Conservation (phyloP, 371 early-diverging fungal genomes). For the Apophysomyces sp. region DNA sequence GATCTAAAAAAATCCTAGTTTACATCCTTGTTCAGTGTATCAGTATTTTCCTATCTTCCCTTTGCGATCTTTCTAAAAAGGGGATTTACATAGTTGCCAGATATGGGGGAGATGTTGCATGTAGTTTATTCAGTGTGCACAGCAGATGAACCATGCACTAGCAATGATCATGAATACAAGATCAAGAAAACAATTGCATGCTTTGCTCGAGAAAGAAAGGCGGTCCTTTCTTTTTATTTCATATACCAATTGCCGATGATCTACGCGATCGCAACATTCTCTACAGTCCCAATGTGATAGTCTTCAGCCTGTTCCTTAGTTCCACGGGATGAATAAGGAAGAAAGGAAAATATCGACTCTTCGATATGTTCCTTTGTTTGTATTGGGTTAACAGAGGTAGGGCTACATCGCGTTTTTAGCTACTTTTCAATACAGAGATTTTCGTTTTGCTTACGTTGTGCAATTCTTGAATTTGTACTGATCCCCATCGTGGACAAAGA, state of each 20-base stretch:
- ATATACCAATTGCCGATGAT: too few relatives aligned
- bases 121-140: neutral
- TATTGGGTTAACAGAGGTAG: neutral
- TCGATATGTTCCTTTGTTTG: neutral
- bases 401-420: neutral
- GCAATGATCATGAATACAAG: neutral
- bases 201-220: neutral
- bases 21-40: slow-evolving; percentile 1
- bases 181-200: too few relatives aligned
- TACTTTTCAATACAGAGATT: too few relatives aligned
- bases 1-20: neutral
- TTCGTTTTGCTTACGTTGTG: slow-evolving; percentile 1
- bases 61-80: neutral
- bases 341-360: neutral
- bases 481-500: slow-evolving; percentile 35
- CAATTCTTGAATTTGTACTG: slow-evolving; percentile 6
- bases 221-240: slow-evolving; percentile 1
- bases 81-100: slow-evolving; percentile 1
- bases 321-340: neutral
- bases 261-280: neutral
- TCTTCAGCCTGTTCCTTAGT: neutral
- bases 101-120: neutral
- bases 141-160: neutral
- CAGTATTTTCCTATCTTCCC: neutral
- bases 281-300: neutral